These are phyloP conservation scores for Mercurialis annua DNA, from an alignment of 345 rosid genomes.

Conservation along the genomic window DNA sequence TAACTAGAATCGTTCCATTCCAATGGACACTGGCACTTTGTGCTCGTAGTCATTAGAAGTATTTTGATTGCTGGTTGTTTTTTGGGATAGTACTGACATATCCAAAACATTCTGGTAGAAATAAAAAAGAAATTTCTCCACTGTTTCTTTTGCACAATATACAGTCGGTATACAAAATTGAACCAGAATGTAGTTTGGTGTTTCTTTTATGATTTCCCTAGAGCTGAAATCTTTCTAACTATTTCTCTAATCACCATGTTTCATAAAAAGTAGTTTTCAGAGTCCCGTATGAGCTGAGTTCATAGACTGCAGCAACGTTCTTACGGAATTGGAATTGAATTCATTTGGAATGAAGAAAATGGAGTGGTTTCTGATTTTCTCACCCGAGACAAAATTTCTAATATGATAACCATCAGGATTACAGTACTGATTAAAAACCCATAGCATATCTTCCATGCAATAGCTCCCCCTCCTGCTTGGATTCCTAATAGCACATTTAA, in stretches of 20 bases:
- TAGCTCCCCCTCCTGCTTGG: conserved; percentile 50
- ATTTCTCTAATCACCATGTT: conserved; percentile 10
- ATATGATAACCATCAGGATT: conserved; percentile 47
- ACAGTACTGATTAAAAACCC: conserved; percentile 57
- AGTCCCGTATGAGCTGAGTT: neutral
- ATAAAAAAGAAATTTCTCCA: neutral
- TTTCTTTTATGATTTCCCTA: conserved; percentile 10
- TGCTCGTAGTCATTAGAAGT: neutral
- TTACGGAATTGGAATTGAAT: conserved; percentile 38
- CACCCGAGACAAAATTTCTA: conserved; percentile 49
- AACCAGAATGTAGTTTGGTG: conserved; percentile 1
- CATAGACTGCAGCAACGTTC: neutral
- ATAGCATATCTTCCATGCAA: conserved; percentile 70
- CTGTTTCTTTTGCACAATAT: neutral
- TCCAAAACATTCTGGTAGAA: too few relatives aligned
- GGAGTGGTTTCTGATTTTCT: conserved; percentile 33
- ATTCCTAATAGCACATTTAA: conserved; percentile 70
- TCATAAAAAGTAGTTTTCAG: conserved; percentile 6
- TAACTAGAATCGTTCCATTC: conserved; percentile 13
- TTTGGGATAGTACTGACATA: neutral
- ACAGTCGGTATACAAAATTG: neutral
- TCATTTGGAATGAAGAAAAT: conserved; percentile 60
- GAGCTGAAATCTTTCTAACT: too few relatives aligned
- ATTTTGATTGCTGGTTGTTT: neutral
- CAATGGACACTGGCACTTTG: neutral